A percentile compares a stretch with the other conserved stretches of the same genome.
phyloP scores from a whole-genome alignment of 2,329 filamentous ascomycete genomes.

The Ploettnerulaceae sp. region DNA sequence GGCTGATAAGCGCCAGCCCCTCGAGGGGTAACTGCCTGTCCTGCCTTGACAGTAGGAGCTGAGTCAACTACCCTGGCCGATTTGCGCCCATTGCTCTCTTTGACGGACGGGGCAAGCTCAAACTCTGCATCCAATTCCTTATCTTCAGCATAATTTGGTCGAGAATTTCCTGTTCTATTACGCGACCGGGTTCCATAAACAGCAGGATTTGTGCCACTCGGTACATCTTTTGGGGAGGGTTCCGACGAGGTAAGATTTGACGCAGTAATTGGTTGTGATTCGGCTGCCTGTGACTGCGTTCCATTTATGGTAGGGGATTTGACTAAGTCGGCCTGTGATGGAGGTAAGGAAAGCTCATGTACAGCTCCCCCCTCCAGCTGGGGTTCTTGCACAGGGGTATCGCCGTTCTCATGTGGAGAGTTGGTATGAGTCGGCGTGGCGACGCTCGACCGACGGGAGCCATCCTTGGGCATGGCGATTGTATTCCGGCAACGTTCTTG shows the following conservation, averaged over 20 bases:
- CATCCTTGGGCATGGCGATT: constrained; percentile 30
- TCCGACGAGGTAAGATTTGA: constrained; percentile 44
- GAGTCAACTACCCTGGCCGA: constrained; percentile 40
- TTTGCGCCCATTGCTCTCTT: constrained; percentile 52
- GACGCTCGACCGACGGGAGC: constrained; percentile 28
- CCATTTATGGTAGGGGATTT: constrained; percentile 16
- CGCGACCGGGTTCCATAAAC: constrained; percentile 89
- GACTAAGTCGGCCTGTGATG: constrained; percentile 12
- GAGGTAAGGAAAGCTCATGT: constrained; percentile 7
- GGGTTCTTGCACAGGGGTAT: constrained; percentile 12
- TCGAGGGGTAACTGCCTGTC: constrained; percentile 19
- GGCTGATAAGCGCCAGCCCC: constrained; percentile 37
- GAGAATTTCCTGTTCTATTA: constrained; percentile 73
- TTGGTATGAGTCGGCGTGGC: constrained; percentile 18
- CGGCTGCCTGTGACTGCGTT: constrained; percentile 21
- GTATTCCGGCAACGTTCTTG: constrained; percentile 1
- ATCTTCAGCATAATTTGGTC: constrained; percentile 94
- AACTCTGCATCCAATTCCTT: constrained; percentile 87
- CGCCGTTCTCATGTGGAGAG: constrained; percentile 22
- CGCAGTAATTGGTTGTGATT: constrained; percentile 45
- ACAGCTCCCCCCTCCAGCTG: constrained; percentile 15
- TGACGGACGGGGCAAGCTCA: constrained; percentile 58
- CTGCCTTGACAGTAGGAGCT: constrained; percentile 15
- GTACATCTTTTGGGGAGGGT: constrained; percentile 44
- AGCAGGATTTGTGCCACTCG: constrained; percentile 15